Evolutionary conservation across 2,329 filamentous ascomycete species (phyloP).

Genomic region (Fusarium camptoceras): DNA sequence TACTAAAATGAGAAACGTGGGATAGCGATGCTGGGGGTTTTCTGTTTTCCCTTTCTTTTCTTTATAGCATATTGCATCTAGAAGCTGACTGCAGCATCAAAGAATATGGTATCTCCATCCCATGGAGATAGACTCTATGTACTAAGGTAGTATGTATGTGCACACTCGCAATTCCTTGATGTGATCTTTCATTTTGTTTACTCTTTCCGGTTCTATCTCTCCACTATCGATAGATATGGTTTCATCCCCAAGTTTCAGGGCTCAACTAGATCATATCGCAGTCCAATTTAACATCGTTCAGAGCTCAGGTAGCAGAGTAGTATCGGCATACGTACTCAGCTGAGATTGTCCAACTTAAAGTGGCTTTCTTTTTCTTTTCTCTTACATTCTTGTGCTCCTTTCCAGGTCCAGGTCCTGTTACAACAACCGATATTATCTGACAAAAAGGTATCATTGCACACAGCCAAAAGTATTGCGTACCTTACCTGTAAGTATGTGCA

Average conservation of each 20-base stretch:
- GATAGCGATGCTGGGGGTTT: not conserved
- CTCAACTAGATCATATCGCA: slow-evolving; percentile 15
- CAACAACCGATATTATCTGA: slow-evolving; percentile 1
- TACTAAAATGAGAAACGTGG: not conserved
- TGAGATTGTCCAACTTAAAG: slow-evolving; percentile 5
- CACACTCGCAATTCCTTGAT: slow-evolving; percentile 2
- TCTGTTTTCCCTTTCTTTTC: not conserved
- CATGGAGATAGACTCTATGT: not conserved
- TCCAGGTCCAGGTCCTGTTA: not conserved
- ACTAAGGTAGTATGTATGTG: not conserved
- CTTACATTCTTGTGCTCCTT: not conserved
- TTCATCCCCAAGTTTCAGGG: slow-evolving; percentile 34
- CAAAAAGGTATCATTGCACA: not conserved
- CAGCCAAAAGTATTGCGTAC: not conserved
- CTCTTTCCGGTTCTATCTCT: slow-evolving; percentile 16
- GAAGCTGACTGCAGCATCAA: not conserved
- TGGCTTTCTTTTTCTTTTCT: not conserved
- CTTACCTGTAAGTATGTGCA: not conserved
- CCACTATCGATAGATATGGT: slow-evolving; percentile 25
- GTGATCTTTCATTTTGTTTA: slow-evolving; percentile 27
- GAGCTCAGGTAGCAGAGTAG: slow-evolving; percentile 11
- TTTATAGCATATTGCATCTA: not conserved
- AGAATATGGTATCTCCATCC: not conserved
- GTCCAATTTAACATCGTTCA: slow-evolving; percentile 13
- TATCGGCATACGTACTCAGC: slow-evolving; percentile 8